Percentiles rank a stretch among this genome's conserved stretches.
These are phyloP conservation scores for Casuarina equisetifolia DNA, from an alignment of 306 rosid species.

Conservation along the genomic window DNA sequence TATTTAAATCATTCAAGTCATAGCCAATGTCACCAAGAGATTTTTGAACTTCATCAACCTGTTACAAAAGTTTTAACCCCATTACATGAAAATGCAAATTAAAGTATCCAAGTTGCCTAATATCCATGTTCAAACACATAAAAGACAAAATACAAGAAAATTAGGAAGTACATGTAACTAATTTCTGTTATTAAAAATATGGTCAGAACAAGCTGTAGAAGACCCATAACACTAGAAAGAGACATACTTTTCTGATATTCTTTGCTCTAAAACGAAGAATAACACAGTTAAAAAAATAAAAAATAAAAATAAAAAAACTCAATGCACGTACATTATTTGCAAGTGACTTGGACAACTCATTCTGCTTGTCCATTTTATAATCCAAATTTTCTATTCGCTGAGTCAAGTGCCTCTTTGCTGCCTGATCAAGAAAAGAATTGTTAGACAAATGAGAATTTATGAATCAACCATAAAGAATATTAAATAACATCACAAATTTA, in stretches of 20 bases:
- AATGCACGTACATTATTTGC: constrained; percentile 66
- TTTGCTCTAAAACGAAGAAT: constrained; percentile 9
- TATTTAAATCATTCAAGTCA: constrained; percentile 58
- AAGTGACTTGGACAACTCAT: constrained; percentile 59
- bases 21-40: constrained; percentile 52
- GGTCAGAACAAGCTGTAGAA: background rate
- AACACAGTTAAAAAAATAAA: background rate
- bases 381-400: constrained; percentile 87
- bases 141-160: background rate
- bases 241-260: background rate
- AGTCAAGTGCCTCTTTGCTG: constrained; percentile 90
- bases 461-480: constrained; percentile 2
- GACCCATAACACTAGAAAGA: background rate
- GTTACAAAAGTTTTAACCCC: constrained; percentile 36
- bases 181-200: background rate
- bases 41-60: constrained; percentile 75
- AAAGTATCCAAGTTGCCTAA: background rate
- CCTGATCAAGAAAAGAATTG: constrained; percentile 52
- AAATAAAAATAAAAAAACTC: background rate
- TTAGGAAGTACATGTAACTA: background rate
- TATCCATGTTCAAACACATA: background rate
- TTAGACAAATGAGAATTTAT: background rate
- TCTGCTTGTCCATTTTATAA: constrained; percentile 85
- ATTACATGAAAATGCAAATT: constrained; percentile 11
- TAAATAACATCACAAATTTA: background rate